A percentile compares a stretch with the other conserved stretches of the same genome.
Conservation (phyloP, 768 basidiomycete genomes). For the Serendipita sp. region DNA sequence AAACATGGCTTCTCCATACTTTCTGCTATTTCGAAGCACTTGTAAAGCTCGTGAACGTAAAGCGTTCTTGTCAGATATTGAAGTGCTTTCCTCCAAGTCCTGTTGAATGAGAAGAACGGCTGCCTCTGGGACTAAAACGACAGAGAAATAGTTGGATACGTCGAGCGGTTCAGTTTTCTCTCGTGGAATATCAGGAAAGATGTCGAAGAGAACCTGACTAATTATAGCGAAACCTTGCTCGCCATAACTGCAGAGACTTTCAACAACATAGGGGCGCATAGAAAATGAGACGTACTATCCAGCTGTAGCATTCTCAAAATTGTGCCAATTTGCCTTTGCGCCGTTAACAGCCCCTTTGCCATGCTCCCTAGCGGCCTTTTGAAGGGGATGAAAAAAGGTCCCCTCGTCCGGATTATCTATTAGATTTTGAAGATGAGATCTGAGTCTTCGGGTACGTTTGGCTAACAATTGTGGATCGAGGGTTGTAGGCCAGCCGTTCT, state of each 20-base stretch:
- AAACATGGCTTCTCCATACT: slow-evolving; percentile 78
- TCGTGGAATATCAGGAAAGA: slow-evolving; percentile 49
- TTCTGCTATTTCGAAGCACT: slow-evolving; percentile 58
- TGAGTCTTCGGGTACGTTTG: slow-evolving; percentile 38
- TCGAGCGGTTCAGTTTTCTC: slow-evolving; percentile 47
- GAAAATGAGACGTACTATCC: slow-evolving; percentile 56
- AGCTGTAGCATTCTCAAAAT: slow-evolving; percentile 69
- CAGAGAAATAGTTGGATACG: slow-evolving; percentile 60
- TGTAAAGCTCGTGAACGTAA: slow-evolving; percentile 27
- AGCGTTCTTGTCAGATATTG: slow-evolving; percentile 15
- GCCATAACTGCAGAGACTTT: slow-evolving; percentile 46
- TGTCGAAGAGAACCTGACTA: slow-evolving; percentile 53
- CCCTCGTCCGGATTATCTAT: slow-evolving; percentile 30
- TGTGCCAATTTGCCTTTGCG: slow-evolving; percentile 58
- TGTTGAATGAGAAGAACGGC: slow-evolving; percentile 68
- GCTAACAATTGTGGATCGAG: slow-evolving; percentile 50
- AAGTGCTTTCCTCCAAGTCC: slow-evolving; percentile 38
- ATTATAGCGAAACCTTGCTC: slow-evolving; percentile 73
- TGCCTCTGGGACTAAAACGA: slow-evolving; percentile 81
- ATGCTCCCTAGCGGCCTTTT: slow-evolving; percentile 14
- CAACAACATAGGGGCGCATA: not conserved
- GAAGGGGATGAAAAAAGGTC: slow-evolving; percentile 16
- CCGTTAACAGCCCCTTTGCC: slow-evolving; percentile 37
- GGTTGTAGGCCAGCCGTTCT: slow-evolving; percentile 58
- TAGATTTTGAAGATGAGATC: slow-evolving; percentile 30